phyloP scores from a whole-genome alignment of 2,329 filamentous ascomycete species.

The Colletotrichum sp. region DNA sequence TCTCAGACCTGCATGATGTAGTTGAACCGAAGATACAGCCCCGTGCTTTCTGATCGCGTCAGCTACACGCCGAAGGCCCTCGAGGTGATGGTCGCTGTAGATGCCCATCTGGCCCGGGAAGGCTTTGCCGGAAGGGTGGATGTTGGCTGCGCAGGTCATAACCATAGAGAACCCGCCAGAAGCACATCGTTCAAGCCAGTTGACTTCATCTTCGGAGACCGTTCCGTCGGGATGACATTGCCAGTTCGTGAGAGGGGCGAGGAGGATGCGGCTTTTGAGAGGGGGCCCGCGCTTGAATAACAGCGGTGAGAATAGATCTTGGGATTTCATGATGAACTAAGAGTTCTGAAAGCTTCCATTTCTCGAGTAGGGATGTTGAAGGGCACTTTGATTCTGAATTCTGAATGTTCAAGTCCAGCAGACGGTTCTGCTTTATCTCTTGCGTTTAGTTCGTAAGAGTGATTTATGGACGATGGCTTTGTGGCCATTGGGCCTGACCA shows the following conservation, averaged over 20 bases:
- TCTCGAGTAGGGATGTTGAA: background rate
- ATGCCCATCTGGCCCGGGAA: background rate
- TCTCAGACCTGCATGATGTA: background rate
- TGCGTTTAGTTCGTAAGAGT: background rate
- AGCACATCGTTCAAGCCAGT: background rate
- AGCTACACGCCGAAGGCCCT: background rate
- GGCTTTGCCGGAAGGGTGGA: background rate
- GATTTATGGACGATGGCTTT: background rate
- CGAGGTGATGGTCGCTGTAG: background rate
- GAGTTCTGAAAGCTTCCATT: background rate
- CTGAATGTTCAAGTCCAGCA: background rate
- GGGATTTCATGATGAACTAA: background rate
- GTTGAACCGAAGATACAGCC: background rate
- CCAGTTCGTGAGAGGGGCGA: background rate
- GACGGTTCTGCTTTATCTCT: background rate
- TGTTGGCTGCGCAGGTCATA: background rate
- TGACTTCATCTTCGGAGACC: background rate
- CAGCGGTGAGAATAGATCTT: background rate
- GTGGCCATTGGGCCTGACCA: background rate
- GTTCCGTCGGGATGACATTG: background rate
- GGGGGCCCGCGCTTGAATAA: background rate
- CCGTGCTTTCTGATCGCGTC: background rate
- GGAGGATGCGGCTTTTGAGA: background rate
- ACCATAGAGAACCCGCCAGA: background rate
- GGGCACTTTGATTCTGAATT: background rate